Evolutionary conservation across 768 basidiomycete genomes (phyloP).

Genomic region (Boletus vermiculosoides): DNA sequence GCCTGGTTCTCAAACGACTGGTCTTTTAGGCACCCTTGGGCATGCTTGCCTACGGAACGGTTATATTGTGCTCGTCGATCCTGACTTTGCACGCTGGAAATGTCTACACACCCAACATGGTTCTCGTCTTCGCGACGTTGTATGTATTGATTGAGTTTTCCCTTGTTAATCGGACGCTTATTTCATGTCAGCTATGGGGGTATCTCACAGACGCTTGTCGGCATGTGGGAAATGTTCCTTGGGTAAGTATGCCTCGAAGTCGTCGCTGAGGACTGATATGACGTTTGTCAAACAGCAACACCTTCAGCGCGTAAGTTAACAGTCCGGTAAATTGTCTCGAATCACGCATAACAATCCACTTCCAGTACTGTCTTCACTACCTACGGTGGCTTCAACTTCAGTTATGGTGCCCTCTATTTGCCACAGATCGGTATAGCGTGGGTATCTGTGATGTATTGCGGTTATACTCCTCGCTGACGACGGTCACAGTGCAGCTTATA

Average conservation of each 20-base stretch:
- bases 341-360: not conserved
- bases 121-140: slow-evolving; percentile 31
- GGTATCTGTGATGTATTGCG: not conserved
- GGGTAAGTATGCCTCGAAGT: slow-evolving; percentile 16
- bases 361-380: slow-evolving; percentile 28
- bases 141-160: slow-evolving; percentile 5
- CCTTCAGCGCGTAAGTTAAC: slow-evolving; percentile 27
- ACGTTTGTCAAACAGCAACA: slow-evolving; percentile 21
- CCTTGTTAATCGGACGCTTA: not conserved
- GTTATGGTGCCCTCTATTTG: slow-evolving; percentile 28
- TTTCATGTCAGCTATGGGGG: slow-evolving; percentile 27
- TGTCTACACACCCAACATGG: slow-evolving; percentile 24
- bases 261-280: not conserved
- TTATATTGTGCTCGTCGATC: slow-evolving; percentile 30
- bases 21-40: slow-evolving; percentile 25
- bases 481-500: slow-evolving; percentile 22
- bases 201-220: slow-evolving; percentile 30
- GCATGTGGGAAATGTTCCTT: slow-evolving; percentile 35
- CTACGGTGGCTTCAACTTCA: slow-evolving; percentile 31
- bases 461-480: not conserved
- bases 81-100: slow-evolving; percentile 22
- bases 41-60: slow-evolving; percentile 31
- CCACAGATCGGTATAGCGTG: slow-evolving; percentile 28
- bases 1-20: not conserved
- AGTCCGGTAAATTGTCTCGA: not conserved